phyloP scores from a whole-genome alignment of 345 rosid genomes.

The Ricinus communis region DNA sequence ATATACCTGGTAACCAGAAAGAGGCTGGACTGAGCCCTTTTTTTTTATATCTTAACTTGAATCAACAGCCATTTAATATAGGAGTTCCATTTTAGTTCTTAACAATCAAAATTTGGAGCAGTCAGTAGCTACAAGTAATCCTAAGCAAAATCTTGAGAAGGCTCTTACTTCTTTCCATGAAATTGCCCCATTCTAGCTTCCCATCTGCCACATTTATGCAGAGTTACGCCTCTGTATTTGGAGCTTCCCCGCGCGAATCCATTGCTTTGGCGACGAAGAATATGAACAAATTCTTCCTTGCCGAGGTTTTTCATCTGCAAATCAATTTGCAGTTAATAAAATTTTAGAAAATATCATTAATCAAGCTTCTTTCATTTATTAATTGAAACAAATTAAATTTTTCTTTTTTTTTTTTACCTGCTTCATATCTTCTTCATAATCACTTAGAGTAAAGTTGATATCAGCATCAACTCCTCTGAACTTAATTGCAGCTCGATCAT shows the following conservation, averaged over 20 bases:
- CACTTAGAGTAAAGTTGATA: slow-evolving; percentile 26
- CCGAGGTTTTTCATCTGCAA: slow-evolving; percentile 26
- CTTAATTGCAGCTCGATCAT: slow-evolving; percentile 37
- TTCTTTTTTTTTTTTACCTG: slow-evolving; percentile 16
- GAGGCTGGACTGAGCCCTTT: slow-evolving; percentile 12
- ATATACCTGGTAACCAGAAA: slow-evolving; percentile 65
- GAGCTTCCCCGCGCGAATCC: slow-evolving; percentile 22
- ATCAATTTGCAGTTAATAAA: too few species aligned
- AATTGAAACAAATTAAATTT: not conserved
- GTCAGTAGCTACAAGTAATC: too few species aligned
- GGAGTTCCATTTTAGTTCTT: too few species aligned
- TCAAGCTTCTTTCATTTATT: too few species aligned
- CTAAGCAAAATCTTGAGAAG: not conserved
- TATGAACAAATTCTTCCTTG: slow-evolving; percentile 28
- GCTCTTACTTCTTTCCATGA: slow-evolving; percentile 26
- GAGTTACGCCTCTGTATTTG: slow-evolving; percentile 22
- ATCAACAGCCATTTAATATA: too few species aligned
- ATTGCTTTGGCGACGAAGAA: slow-evolving; percentile 21
- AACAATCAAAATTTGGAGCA: too few species aligned
- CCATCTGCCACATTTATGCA: slow-evolving; percentile 27
- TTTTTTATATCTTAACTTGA: not conserved
- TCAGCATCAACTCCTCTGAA: slow-evolving; percentile 35
- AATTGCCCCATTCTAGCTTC: slow-evolving; percentile 28
- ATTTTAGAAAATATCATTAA: too few species aligned
- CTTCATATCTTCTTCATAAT: slow-evolving; percentile 33